Evolutionary conservation across 129 eudicot species (phyloP).

Genomic region (Flaveria linearis): DNA sequence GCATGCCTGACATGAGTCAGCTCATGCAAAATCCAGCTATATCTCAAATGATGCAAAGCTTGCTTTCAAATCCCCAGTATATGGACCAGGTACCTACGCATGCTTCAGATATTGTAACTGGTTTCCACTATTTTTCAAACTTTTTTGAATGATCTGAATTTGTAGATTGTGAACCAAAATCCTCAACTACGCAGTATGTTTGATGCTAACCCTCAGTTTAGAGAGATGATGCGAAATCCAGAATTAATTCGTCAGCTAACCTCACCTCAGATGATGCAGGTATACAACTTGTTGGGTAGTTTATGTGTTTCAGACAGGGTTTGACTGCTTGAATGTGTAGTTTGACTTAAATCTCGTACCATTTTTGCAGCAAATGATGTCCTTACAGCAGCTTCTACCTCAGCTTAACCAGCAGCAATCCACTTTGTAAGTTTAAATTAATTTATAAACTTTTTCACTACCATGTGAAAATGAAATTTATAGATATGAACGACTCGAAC

Average conservation of each 20-base stretch:
- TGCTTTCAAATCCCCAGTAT: slow-evolving; percentile 93
- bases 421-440: slow-evolving; percentile 53
- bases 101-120: neutral
- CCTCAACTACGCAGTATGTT: slow-evolving; percentile 76
- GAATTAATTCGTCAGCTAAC: slow-evolving; percentile 71
- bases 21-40: slow-evolving; percentile 85
- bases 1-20: slow-evolving; percentile 71
- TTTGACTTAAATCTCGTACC: neutral
- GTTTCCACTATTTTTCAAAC: neutral
- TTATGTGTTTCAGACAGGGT: neutral
- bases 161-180: slow-evolving; percentile 59
- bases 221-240: slow-evolving; percentile 79
- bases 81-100: slow-evolving; percentile 71
- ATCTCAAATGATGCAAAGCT: slow-evolving; percentile 86
- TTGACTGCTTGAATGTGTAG: slow-evolving; percentile 4
- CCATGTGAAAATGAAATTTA: neutral
- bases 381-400: slow-evolving; percentile 63
- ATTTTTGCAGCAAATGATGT: slow-evolving; percentile 64
- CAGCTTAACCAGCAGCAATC: slow-evolving; percentile 65
- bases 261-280: slow-evolving; percentile 96
- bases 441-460: neutral
- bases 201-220: slow-evolving; percentile 68
- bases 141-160: slow-evolving; percentile 3
- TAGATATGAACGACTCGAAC: neutral
- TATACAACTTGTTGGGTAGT: slow-evolving; percentile 26